Evolutionary conservation across 495 filamentous ascomycete species (phyloP).

Genomic region (Choiromyces venosus): DNA sequence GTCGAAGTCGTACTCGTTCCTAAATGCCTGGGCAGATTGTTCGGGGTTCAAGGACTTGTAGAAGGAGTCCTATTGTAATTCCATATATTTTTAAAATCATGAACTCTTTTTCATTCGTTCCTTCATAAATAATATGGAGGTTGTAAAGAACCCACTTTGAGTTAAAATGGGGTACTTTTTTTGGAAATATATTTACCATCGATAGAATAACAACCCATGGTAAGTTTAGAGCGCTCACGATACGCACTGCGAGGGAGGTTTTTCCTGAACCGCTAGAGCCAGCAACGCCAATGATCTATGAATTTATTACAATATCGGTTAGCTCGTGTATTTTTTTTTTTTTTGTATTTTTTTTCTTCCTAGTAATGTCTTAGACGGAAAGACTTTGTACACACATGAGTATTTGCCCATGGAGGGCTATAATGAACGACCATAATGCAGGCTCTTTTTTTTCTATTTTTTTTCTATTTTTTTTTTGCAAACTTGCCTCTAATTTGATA

Average conservation of each 20-base stretch:
- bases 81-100: conserved; percentile 9
- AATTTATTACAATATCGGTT: conserved; percentile 9
- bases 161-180: neutral
- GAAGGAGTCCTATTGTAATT: conserved; percentile 71
- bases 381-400: conserved; percentile 34
- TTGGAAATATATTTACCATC: conserved; percentile 58
- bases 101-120: neutral
- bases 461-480: no score
- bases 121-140: neutral
- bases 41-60: conserved; percentile 79
- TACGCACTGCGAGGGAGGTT: conserved; percentile 88
- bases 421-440: conserved; percentile 57
- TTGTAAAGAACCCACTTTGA: neutral
- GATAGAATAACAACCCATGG: conserved; percentile 97
- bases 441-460: conserved; percentile 30
- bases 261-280: conserved; percentile 96
- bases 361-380: neutral
- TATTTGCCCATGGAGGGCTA: conserved; percentile 80
- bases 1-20: conserved; percentile 93
- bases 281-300: conserved; percentile 84
- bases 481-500: neutral
- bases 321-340: conserved; percentile 7
- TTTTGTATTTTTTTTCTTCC: neutral
- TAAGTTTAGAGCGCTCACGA: conserved; percentile 80
- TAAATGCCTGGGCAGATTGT: conserved; percentile 68